These are phyloP conservation scores for Arabidopsis arenosa DNA, from an alignment of 345 rosid genomes.

Conservation along the genomic window DNA sequence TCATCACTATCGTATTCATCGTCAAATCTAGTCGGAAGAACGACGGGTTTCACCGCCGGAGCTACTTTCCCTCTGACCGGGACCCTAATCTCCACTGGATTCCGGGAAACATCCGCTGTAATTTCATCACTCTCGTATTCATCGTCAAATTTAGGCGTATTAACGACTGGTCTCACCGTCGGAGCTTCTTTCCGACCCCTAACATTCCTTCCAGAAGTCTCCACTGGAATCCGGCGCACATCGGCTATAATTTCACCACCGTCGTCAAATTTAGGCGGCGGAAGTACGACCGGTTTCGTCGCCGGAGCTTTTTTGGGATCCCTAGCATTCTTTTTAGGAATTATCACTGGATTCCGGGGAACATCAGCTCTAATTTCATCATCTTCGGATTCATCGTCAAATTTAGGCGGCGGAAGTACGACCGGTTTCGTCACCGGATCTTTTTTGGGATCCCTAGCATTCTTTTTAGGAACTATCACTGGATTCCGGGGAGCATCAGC, in stretches of 20 bases:
- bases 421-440: constrained; percentile 42
- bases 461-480: neutral
- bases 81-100: neutral
- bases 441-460: too few species aligned
- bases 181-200: constrained; percentile 6
- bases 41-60: neutral
- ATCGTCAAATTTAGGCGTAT: constrained; percentile 23
- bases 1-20: constrained; percentile 18
- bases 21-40: constrained; percentile 9
- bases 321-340: too few species aligned
- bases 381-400: constrained; percentile 22
- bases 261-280: constrained; percentile 31
- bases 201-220: neutral
- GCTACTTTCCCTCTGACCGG: neutral
- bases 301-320: constrained; percentile 24
- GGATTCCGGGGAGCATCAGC: neutral
- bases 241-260: constrained; percentile 3
- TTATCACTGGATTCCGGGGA: neutral
- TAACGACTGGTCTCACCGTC: neutral
- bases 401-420: constrained; percentile 13
- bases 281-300: constrained; percentile 26
- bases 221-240: neutral
- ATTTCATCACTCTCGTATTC: constrained; percentile 13
- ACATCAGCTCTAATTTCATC: neutral
- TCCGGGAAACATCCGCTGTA: neutral